phyloP scores from a whole-genome alignment of 169 alveolate genomes.

The Plasmodium reichenowi region DNA sequence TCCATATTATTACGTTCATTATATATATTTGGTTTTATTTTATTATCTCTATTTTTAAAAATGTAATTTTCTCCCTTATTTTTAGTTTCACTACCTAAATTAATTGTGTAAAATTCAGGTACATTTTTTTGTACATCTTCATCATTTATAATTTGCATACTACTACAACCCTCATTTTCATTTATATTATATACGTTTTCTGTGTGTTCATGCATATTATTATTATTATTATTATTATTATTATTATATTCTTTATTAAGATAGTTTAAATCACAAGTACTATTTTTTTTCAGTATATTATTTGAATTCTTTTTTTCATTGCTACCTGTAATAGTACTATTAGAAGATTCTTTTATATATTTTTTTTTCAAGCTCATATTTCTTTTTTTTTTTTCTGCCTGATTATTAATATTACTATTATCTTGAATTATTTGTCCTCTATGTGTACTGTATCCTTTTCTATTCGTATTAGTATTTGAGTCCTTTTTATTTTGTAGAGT shows the following conservation, averaged over 20 bases:
- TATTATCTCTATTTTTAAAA: constrained; percentile 1
- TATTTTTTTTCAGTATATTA: constrained; percentile 6
- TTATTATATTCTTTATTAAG: constrained; percentile 7
- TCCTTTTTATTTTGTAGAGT: constrained; percentile 14
- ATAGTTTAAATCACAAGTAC: background rate
- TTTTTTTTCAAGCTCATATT: background rate
- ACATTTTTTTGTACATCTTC: background rate
- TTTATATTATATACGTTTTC: too few species aligned
- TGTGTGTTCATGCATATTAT: background rate
- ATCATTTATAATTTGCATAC: background rate
- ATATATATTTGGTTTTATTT: background rate
- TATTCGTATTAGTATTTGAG: background rate
- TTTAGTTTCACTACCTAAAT: background rate
- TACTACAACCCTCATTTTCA: too few species aligned
- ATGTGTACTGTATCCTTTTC: too few species aligned
- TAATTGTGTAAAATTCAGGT: background rate
- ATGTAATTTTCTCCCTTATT: background rate
- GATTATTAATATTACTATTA: background rate
- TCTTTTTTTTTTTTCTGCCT: background rate
- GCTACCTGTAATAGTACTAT: background rate
- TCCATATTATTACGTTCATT: constrained; percentile 5
- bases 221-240: constrained; percentile 4
- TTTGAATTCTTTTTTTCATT: background rate
- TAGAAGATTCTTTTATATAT: background rate
- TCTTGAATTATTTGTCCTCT: too few species aligned